Base-by-base conservation (phyloP, 441 rosid species). In the Bocquillonia castaneifolia region DNA sequence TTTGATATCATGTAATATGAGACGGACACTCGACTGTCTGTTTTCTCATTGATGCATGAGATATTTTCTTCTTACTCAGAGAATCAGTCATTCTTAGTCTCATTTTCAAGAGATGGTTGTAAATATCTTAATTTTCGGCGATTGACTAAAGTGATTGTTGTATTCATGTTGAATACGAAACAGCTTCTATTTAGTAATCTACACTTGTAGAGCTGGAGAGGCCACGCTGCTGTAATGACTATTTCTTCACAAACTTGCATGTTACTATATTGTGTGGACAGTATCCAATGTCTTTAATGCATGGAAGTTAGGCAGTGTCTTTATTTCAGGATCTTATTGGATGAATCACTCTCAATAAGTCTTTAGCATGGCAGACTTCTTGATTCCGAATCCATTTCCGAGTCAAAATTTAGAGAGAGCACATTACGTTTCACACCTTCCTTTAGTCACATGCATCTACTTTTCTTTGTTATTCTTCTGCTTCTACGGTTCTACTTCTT, bases 141-240 rank as follows among this genome's bases (percentile, higher is more conserved):
- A 23, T 6, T 22, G 29, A 7, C 26, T 6, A n/a, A 22, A 17
- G 34, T 9, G 50, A 25, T 60, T 40, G n/a, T 42, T 15, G 65
- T 40, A 40, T 61, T 6, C 51, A 61, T 61, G 45, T 44, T 62
- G 54, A 44, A 28, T 3, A 62, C 53, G 66, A 3, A 62, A 62
- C 34, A 12, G n/a, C n/a, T 13, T 9, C 15, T 22, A 6, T 32
- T 32, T 57, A 10, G 14, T 31, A 8, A 1, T 34, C 42, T 34
- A 18, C 13, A 31, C 23, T 15, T 47, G 22, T 47, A 47, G 9
- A 47, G 22, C 2, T 28, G 29, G 10, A 3, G 58, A 0, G 18
- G n/a, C n/a, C n/a, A n/a, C n/a, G n/a, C n/a, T n/a, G 31, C 4
- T 25, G 17, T 13, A n/a, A 28, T n/a, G 47, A 39, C 64, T 48